A percentile compares a stretch with the other conserved stretches of the same genome.
Conservation (phyloP, 495 filamentous ascomycete genomes). For the Clohesyomyces aquaticus region DNA sequence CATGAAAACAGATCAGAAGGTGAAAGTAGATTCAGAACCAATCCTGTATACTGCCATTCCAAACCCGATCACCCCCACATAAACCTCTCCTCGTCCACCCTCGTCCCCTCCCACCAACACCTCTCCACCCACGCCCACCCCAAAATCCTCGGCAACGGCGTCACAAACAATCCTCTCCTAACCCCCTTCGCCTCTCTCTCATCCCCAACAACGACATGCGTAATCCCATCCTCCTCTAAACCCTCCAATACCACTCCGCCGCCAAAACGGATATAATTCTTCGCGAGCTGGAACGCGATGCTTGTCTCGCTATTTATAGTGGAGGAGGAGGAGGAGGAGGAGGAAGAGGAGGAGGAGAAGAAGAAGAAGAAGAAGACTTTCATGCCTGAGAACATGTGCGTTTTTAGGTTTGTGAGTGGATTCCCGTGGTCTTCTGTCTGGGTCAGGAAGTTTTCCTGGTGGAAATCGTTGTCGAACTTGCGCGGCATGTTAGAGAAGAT, state of each 20-base stretch:
- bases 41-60: no score
- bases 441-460: conserved; percentile 46
- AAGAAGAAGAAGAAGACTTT: conserved; percentile 65
- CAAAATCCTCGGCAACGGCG: conserved; percentile 57
- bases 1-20: no score
- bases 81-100: conserved; percentile 69
- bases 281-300: conserved; percentile 23
- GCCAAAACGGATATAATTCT: conserved; percentile 30
- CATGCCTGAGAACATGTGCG: conserved; percentile 70
- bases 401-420: conserved; percentile 55
- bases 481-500: conserved; percentile 56
- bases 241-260: conserved; percentile 46
- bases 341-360: no score
- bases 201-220: conserved; percentile 66
- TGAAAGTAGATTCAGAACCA: no score
- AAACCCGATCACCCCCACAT: conserved; percentile 35
- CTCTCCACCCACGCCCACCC: conserved; percentile 72
- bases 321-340: no score
- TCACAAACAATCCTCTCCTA: conserved; percentile 46
- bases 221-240: conserved; percentile 53
- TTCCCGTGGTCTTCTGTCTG: conserved; percentile 63
- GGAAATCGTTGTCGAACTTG: conserved; percentile 38
- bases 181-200: conserved; percentile 52
- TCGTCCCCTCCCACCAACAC: conserved; percentile 76
- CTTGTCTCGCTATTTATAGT: no score